Evolutionary conservation across 2,329 filamentous ascomycete genomes (phyloP).

Genomic region (Ascochyta fabae): DNA sequence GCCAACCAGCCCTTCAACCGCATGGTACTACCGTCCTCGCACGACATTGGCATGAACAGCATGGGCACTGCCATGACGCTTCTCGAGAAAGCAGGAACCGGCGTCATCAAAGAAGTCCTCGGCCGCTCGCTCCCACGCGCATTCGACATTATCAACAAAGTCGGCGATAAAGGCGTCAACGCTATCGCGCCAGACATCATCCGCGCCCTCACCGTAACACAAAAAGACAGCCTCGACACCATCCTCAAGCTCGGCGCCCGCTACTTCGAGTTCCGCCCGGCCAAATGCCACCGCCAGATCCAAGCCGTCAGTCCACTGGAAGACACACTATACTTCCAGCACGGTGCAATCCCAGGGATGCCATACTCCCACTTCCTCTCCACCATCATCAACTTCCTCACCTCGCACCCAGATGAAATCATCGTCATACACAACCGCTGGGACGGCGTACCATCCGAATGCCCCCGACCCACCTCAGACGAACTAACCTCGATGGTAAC

Average conservation of each 20-base stretch:
- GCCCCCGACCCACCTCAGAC: conserved; percentile 51
- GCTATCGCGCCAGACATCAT: conserved; percentile 53
- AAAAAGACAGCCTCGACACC: conserved; percentile 56
- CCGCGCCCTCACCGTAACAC: conserved; percentile 57
- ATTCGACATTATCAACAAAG: conserved; percentile 37
- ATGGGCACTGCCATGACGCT: conserved; percentile 53
- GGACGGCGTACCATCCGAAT: conserved; percentile 59
- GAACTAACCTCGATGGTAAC: conserved; percentile 39
- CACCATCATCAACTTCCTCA: conserved; percentile 53
- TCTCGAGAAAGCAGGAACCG: conserved; percentile 46
- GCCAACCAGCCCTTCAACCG: conserved; percentile 52
- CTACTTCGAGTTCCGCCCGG: conserved; percentile 62
- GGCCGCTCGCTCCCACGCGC: conserved; percentile 33
- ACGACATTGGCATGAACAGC: conserved; percentile 62
- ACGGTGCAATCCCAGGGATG: conserved; percentile 60
- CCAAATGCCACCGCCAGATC: conserved; percentile 55
- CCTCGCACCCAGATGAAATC: conserved; percentile 53
- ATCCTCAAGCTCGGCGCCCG: conserved; percentile 57
- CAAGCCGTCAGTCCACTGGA: conserved; percentile 47
- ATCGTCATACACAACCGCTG: conserved; percentile 59
- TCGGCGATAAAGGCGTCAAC: conserved; percentile 36
- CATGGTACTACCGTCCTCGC: conserved; percentile 55
- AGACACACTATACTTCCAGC: conserved; percentile 59
- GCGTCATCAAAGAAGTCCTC: conserved; percentile 41
- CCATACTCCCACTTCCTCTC: conserved; percentile 53